Percentiles rank a stretch among this genome's conserved stretches.
Conservation (phyloP, 352 stramenopile genomes). For the Globisporangium canariense region DNA sequence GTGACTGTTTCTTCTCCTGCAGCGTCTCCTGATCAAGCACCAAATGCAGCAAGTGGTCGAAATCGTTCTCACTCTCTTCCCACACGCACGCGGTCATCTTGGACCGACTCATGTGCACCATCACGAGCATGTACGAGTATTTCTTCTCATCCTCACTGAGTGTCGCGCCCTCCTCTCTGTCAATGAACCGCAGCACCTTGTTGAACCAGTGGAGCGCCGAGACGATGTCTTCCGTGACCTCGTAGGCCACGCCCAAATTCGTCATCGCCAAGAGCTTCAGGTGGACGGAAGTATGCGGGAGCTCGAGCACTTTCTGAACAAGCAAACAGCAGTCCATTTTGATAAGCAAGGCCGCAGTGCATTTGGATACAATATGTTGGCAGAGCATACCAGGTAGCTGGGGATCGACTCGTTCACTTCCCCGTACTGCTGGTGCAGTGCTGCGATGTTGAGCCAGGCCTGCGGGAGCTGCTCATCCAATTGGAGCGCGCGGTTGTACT, state of each 20-base stretch:
- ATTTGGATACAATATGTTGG: too few relatives aligned
- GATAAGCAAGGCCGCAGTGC: too few relatives aligned
- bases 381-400: conserved; percentile 36
- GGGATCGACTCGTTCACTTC: conserved; percentile 45
- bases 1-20: conserved; percentile 13
- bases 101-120: conserved; percentile 34
- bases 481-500: conserved; percentile 40
- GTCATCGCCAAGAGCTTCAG: conserved; percentile 28
- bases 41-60: conserved; percentile 31
- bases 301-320: conserved; percentile 28
- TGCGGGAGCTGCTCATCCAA: conserved; percentile 25
- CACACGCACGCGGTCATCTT: conserved; percentile 55
- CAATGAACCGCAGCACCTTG: conserved; percentile 18
- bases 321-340: too few relatives aligned
- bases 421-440: conserved; percentile 59
- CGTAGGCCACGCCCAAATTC: conserved; percentile 49
- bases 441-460: conserved; percentile 66
- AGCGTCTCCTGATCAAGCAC: conserved; percentile 26
- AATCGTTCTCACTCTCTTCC: conserved; percentile 28
- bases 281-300: conserved; percentile 7
- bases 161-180: conserved; percentile 5
- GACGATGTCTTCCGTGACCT: conserved; percentile 30
- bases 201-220: conserved; percentile 31
- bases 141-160: conserved; percentile 12
- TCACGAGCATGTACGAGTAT: conserved; percentile 20